Conservation (phyloP, 2,329 filamentous ascomycete species). For the Fusarium coffeatum region DNA sequence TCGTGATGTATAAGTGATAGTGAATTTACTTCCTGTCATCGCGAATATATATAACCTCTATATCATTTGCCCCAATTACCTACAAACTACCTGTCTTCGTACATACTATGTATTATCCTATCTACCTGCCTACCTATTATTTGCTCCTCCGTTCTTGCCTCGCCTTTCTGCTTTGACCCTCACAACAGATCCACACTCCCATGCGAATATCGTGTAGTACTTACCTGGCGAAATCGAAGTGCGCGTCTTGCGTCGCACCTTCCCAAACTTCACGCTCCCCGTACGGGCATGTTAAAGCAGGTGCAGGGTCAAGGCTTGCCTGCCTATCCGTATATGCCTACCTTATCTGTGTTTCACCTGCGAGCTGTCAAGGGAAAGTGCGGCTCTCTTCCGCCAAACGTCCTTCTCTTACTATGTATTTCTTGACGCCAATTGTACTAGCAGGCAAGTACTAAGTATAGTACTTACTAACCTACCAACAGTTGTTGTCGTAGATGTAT, state of each 20-base stretch:
- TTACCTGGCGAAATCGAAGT: slow-evolving; percentile 3
- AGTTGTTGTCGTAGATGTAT: neutral
- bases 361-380: slow-evolving; percentile 17
- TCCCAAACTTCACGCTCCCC: slow-evolving; percentile 22
- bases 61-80: neutral
- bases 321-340: neutral
- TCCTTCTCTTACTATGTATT: slow-evolving; percentile 5
- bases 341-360: neutral
- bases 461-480: neutral
- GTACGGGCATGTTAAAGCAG: slow-evolving; percentile 6
- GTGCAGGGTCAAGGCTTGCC: slow-evolving; percentile 19
- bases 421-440: neutral
- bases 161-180: neutral
- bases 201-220: slow-evolving; percentile 30
- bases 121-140: neutral
- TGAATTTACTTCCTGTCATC: neutral
- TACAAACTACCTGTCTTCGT: neutral
- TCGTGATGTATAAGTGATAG: slow-evolving; percentile 10
- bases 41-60: slow-evolving; percentile 21
- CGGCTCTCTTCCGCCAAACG: slow-evolving; percentile 21
- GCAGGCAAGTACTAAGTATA: neutral
- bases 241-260: slow-evolving; percentile 22
- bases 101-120: neutral
- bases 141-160: neutral
- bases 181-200: slow-evolving; percentile 23